These are phyloP conservation scores for Scheffersomyces cryptocercus DNA, from an alignment of 1,139 yeast species.

Conservation along the genomic window DNA sequence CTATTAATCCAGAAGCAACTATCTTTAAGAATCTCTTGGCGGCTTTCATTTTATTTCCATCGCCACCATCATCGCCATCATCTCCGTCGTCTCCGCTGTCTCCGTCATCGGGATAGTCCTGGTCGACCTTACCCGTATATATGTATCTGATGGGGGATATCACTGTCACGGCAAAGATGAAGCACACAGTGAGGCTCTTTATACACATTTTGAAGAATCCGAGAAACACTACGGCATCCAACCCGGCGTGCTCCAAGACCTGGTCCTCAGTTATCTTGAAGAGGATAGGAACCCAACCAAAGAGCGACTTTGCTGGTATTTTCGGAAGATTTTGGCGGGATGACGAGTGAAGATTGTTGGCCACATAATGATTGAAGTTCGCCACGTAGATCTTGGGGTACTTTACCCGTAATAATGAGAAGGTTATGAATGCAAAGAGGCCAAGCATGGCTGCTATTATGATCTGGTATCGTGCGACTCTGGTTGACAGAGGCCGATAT, in stretches of 20 bases:
- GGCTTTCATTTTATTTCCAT: background rate
- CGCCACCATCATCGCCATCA: background rate
- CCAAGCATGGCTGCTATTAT: slow-evolving; percentile 67
- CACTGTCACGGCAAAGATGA: slow-evolving; percentile 62
- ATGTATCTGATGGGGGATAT: slow-evolving; percentile 75
- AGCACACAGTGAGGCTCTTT: slow-evolving; percentile 55
- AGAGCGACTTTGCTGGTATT: slow-evolving; percentile 47
- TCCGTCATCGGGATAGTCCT: slow-evolving; percentile 48
- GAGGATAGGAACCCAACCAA: slow-evolving; percentile 79
- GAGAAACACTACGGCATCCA: slow-evolving; percentile 88
- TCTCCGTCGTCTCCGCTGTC: slow-evolving; percentile 17
- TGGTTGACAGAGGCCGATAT: slow-evolving; percentile 28
- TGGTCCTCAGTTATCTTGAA: slow-evolving; percentile 70
- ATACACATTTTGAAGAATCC: slow-evolving; percentile 81
- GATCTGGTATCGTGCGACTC: slow-evolving; percentile 54
- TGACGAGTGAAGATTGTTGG: slow-evolving; percentile 45
- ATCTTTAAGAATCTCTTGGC: background rate
- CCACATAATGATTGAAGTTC: slow-evolving; percentile 45
- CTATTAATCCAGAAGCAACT: slow-evolving; percentile 1
- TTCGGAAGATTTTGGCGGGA: slow-evolving; percentile 40
- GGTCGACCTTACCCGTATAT: slow-evolving; percentile 68
- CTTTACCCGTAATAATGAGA: slow-evolving; percentile 61
- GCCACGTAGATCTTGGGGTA: slow-evolving; percentile 75
- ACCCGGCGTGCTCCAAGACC: slow-evolving; percentile 83
- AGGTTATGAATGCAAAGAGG: slow-evolving; percentile 58